phyloP scores from a whole-genome alignment of 2,329 filamentous ascomycete species.

The Stachybotrys chartarum region DNA sequence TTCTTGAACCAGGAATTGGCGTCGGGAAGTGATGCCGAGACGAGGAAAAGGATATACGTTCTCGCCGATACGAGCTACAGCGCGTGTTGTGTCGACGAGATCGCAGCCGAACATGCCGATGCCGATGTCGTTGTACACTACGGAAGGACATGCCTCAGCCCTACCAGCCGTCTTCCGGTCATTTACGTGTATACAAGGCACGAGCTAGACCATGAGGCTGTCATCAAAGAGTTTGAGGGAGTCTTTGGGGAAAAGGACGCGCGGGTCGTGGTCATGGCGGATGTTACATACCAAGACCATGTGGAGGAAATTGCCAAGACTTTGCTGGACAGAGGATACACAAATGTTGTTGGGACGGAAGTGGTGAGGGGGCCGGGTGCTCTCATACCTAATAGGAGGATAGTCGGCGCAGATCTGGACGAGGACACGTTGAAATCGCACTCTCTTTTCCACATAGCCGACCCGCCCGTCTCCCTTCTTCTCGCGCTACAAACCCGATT shows the following conservation, averaged over 20 bases:
- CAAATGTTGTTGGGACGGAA: conserved; percentile 58
- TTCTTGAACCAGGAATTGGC: conserved; percentile 28
- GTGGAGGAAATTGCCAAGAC: conserved; percentile 48
- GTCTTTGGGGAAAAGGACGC: conserved; percentile 59
- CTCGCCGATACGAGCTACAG: conserved; percentile 95
- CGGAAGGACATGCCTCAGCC: conserved; percentile 84
- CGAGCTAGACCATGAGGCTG: conserved; percentile 53
- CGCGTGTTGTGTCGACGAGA: conserved; percentile 93
- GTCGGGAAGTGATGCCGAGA: conserved; percentile 4
- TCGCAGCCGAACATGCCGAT: conserved; percentile 87
- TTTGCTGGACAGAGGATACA: conserved; percentile 61
- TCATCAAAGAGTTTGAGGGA: conserved; percentile 52
- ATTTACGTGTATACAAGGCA: conserved; percentile 84
- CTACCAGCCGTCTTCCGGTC: conserved; percentile 78
- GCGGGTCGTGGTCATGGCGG: conserved; percentile 76
- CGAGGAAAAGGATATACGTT: conserved; percentile 59
- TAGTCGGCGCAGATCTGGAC: conserved; percentile 36
- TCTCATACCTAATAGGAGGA: conserved; percentile 73
- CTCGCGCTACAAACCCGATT: conserved; percentile 82
- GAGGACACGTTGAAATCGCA: conserved; percentile 52
- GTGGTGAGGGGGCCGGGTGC: conserved; percentile 74
- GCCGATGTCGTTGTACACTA: conserved; percentile 94
- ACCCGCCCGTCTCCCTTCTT: conserved; percentile 74
- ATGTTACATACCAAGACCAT: conserved; percentile 79
- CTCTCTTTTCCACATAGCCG: conserved; percentile 77